These are phyloP conservation scores for Carex littledalei DNA, from an alignment of 176 grass and related monocot species.

Conservation along the genomic window DNA sequence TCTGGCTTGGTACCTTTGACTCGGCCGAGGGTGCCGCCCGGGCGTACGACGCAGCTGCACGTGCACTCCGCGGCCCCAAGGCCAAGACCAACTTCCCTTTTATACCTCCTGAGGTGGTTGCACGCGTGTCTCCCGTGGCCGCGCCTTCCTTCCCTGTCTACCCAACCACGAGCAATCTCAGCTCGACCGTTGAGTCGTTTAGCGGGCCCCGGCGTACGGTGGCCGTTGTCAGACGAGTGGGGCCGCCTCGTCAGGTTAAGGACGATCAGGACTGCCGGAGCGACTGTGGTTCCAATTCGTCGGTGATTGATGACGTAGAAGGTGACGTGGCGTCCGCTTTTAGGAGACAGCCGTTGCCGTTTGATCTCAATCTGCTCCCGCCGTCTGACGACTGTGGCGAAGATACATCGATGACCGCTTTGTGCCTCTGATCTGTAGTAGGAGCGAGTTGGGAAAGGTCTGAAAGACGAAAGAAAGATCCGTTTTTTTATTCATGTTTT, in stretches of 20 bases:
- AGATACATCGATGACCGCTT: background rate
- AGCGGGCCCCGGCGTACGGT: conserved; percentile 8
- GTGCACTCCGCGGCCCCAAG: conserved; percentile 12
- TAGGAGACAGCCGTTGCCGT: background rate
- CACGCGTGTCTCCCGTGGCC: background rate
- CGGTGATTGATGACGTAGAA: conserved; percentile 7
- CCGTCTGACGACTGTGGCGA: background rate
- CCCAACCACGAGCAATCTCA: conserved; percentile 21
- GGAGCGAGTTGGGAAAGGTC: background rate
- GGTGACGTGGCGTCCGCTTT: conserved; percentile 12
- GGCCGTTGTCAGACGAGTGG: background rate
- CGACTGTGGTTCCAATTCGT: conserved; percentile 21
- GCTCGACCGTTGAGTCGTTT: conserved; percentile 12
- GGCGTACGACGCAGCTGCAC: conserved; percentile 19
- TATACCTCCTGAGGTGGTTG: background rate
- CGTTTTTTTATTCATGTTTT: background rate
- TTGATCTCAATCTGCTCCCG: conserved; percentile 18
- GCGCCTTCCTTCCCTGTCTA: conserved; percentile 3
- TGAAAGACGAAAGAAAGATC: background rate
- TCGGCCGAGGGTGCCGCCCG: conserved; percentile 16
- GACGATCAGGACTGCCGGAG: conserved; percentile 17
- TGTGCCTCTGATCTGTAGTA: conserved; percentile 5
- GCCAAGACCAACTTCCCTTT: conserved; percentile 23
- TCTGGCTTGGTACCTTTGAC: conserved; percentile 28
- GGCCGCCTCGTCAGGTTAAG: background rate